These are phyloP conservation scores for Bolboschoenoplectus hybrid DNA, from an alignment of 202 grass and related monocot species.

Conservation along the genomic window DNA sequence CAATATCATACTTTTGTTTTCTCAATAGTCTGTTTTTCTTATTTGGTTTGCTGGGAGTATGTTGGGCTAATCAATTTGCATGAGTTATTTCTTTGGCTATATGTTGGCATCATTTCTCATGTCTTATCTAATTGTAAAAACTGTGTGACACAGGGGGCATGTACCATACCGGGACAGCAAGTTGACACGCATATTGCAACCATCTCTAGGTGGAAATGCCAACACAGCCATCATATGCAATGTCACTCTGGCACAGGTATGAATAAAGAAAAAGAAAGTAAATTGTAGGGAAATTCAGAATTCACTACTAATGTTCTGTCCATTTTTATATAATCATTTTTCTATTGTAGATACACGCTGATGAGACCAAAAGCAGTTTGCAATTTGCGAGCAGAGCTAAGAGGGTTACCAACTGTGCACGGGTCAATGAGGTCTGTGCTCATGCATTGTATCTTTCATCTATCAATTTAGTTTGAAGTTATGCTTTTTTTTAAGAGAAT, in stretches of 20 bases:
- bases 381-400: constrained; percentile 92
- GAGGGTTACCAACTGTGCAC: constrained; percentile 85
- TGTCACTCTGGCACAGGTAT: constrained; percentile 92
- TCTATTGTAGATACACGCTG: constrained; percentile 63
- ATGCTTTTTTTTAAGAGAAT: background rate
- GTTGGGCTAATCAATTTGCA: background rate
- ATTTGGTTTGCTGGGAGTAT: background rate
- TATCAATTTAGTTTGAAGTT: background rate
- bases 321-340: constrained; percentile 27
- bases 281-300: background rate
- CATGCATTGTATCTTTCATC: background rate
- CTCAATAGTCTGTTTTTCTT: background rate
- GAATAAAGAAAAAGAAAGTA: background rate
- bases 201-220: constrained; percentile 91
- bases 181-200: constrained; percentile 87
- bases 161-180: constrained; percentile 97
- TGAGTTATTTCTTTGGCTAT: background rate
- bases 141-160: constrained; percentile 61
- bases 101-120: constrained; percentile 16
- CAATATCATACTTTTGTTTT: background rate
- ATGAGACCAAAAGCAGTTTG: constrained; percentile 97
- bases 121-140: constrained; percentile 39
- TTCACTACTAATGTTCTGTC: background rate
- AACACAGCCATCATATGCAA: constrained; percentile 98
- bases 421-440: constrained; percentile 73